Evolutionary conservation across 768 basidiomycete species (phyloP), one percentile per base, ranked within the genome.

Genomic region (Cystofilobasidium ferigula): DNA sequence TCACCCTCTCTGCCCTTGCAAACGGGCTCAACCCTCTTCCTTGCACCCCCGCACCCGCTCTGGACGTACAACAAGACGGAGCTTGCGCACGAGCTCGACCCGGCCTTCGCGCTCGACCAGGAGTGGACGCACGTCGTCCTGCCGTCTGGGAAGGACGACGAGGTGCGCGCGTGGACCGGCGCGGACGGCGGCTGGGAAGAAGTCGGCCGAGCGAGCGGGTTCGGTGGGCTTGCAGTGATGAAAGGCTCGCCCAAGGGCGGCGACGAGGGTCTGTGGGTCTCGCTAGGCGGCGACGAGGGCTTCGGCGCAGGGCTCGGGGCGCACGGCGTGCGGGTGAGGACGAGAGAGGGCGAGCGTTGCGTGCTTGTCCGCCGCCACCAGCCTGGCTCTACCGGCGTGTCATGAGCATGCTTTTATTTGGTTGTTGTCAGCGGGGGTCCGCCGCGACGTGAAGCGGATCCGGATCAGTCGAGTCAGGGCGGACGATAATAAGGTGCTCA

Each of bases 21-120:
- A 75, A 90, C 86, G 0, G 94, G 95, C 2, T 88, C 89, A 3
- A 87, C 89, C 0, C 83, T 92, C 61, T 95, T 97, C 79, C 83
- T 84, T 26, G 87, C 89, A 45, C 79, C 82, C 26, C 78, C 86
- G 62, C 76, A 30, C 54, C 9, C 20, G 6, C n/a, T 24, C 2
- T 47, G 45, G 57, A 45, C n/a, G n/a, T 64, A 48, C 63, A 47
- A 57, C 63, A 64, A 64, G 47, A 64, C 63, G 2, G 63, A 64
- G 34, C 47, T 59, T 38, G 10, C 53, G 1, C 16, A 18, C 3
- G 2, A 10, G 26, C 26, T 63, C 0, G 34, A 1, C 0, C 38
- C 62, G 2, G 13, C 2, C 14, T 12, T 32, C 5, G 62, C 62
- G 12, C n/a, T 18, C 10, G 53, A 13, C 12, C 35, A 54, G 6